Evolutionary conservation across 148 eudicot genomes (phyloP), one percentile per base, ranked within the genome.

Genomic region (Silene uniflora): DNA sequence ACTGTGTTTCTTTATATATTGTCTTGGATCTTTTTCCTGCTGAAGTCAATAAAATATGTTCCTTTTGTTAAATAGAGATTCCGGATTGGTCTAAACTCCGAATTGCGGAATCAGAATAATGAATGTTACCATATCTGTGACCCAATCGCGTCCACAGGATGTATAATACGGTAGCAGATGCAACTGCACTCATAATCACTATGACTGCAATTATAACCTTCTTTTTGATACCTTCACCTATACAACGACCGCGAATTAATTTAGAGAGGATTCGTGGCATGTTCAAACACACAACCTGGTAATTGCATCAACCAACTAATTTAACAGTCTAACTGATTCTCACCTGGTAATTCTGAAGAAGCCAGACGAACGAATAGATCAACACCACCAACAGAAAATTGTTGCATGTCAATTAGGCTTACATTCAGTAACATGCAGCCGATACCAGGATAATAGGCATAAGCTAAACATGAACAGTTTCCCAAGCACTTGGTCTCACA

Each of bases 351-450:
- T 56, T 85, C 85, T 3, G 85, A 83, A 72, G 62, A 63, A 7
- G 83, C 82, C 61, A 87, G n/a, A 2, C 87, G 87, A 80, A 87
- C 21, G 61, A 71, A 79, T n/a, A 87, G 80, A 79, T 81, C 86
- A 7, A 67, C 72, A 24, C 87, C 87, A 27, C 6, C 62, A 3
- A 35, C 11, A 7, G 79, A 42, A 52, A 79, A 75, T 49, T 83
- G 73, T 29, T 86, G 85, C 32, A 81, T 73, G 68, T 88, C 91
- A 16, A 81, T 22, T 47, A 88, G 67, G 73, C 52, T 78, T 64
- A 55, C 74, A 2, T 1, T 82, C 91, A 86, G 84, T 14, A 32
- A 47, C 89, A 86, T 86, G 39, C 91, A 88, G 10, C 85, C 85
- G 16, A 84, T 74, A 44, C 83, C 84, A 3, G 13, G 7, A 55